Evolutionary conservation across 106 monocot genomes (phyloP), one percentile per base, ranked within the genome.

Genomic region (Phalaenopsis aphrodite): DNA sequence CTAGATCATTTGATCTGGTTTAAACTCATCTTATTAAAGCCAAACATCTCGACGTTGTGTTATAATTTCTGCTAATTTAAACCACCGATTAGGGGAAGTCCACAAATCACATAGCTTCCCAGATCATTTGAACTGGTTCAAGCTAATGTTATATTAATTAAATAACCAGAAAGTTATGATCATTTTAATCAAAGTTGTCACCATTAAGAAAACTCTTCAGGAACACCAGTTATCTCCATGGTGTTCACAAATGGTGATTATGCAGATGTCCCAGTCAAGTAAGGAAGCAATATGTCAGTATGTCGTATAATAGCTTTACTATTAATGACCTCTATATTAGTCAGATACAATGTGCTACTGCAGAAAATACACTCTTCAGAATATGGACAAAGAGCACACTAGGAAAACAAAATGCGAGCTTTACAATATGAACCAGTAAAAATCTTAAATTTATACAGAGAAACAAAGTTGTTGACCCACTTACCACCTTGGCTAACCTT

Each of bases 401-500:
- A 21, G 21, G 19, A 4, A 68, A 68, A 68, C 39, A 69, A 38
- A 39, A 69, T 37, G 38, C 69, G 12, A 12, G 69, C 9, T 17
- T 37, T 36, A 68, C 5, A 6, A 36, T 68, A 36, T 36, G 37
- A 68, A 68, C 11, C 9, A 38, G 30, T 10, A 66, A 10, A 69
- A 39, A 69, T 69, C 38, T 69, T 14, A 69, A 38, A 69, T 7
- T 45, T 19, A 74, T 45, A 8, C 21, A 45, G 43, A n/a, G n/a
- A 74, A 74, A 74, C 43, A 74, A 74, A 36, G 43, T 8, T 43
- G 3, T 49, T 7, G 38, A 78, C 17, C 38, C 57, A 46, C 58
- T 41, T 91, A 96, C 96, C 91, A 87, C 87, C 84, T 93, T 98
- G 19, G 83, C 68, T 38, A 81, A 89, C 77, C 85, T 92, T 15